Conservation (phyloP, 225 moss, liverwort and hornwort species). For the Physcomitrium patens region DNA sequence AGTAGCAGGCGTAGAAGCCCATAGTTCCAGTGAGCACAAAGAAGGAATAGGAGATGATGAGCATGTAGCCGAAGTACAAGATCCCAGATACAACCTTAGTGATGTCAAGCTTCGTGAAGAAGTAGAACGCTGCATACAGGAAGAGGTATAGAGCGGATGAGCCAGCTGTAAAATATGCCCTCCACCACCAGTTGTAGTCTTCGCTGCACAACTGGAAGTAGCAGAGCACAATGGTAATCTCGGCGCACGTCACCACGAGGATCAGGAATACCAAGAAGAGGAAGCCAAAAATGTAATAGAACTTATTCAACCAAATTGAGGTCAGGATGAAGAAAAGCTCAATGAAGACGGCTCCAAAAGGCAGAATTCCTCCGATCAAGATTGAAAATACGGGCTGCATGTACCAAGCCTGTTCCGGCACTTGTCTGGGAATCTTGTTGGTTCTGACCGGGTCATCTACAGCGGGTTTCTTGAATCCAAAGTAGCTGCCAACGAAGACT, state of each 20-base stretch:
- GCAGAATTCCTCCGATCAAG: conserved; percentile 78
- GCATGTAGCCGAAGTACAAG: conserved; percentile 87
- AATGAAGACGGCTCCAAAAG: conserved; percentile 87
- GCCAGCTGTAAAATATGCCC: conserved; percentile 79
- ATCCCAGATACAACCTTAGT: conserved; percentile 78
- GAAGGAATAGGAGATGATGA: conserved; percentile 89
- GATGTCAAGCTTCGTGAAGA: conserved; percentile 83
- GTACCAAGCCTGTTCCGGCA: conserved; percentile 89
- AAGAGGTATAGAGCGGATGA: conserved; percentile 84
- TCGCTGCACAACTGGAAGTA: conserved; percentile 92
- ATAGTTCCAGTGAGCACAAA: conserved; percentile 89
- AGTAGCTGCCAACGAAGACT: conserved; percentile 81
- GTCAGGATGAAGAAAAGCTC: conserved; percentile 88
- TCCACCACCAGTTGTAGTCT: conserved; percentile 95
- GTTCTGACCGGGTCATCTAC: conserved; percentile 80
- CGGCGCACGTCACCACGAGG: conserved; percentile 85
- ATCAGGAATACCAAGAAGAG: conserved; percentile 83
- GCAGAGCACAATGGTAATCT: conserved; percentile 88
- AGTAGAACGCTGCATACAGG: conserved; percentile 82
- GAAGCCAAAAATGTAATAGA: conserved; percentile 87
- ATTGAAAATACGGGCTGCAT: conserved; percentile 85
- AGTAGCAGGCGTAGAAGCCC: conserved; percentile 90
- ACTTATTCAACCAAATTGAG: conserved; percentile 85
- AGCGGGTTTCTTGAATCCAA: conserved; percentile 78
- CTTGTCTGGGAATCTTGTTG: conserved; percentile 85